These are phyloP conservation scores for Leccinum glutinopallens DNA, from an alignment of 1,284 basidiomycete species.

Conservation along the genomic window DNA sequence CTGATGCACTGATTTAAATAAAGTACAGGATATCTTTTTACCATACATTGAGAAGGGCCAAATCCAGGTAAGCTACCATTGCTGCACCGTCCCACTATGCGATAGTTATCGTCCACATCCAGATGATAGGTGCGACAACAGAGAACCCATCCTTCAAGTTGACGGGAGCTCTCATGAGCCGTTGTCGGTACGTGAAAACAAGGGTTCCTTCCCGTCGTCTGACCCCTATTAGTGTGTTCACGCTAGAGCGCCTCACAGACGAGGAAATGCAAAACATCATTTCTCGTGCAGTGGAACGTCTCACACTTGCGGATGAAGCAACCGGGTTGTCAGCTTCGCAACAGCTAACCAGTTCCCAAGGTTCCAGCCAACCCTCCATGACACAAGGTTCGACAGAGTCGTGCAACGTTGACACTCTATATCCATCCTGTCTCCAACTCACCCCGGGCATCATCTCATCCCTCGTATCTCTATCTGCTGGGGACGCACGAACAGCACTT, in stretches of 20 bases:
- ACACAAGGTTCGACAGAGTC: conserved; percentile 26
- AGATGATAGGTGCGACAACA: conserved; percentile 88
- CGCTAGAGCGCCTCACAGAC: conserved; percentile 62
- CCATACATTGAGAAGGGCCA: conserved; percentile 81
- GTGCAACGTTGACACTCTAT: conserved; percentile 16
- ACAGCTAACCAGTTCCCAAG: conserved; percentile 17
- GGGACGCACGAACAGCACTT: conserved; percentile 73
- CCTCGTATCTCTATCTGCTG: conserved; percentile 60
- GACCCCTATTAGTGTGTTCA: conserved; percentile 55
- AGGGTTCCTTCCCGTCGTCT: conserved; percentile 11
- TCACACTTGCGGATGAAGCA: conserved; percentile 26
- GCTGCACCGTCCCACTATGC: neutral
- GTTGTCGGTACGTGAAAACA: conserved; percentile 64
- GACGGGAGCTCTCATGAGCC: conserved; percentile 75
- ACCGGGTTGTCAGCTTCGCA: neutral
- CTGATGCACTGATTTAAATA: conserved; percentile 2
- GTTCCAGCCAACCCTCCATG: conserved; percentile 13
- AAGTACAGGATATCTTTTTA: conserved; percentile 69
- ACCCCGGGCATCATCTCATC: conserved; percentile 51
- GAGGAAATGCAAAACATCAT: conserved; percentile 58
- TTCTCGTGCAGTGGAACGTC: conserved; percentile 48
- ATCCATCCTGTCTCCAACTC: conserved; percentile 46
- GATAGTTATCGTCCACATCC: conserved; percentile 17
- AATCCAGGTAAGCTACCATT: conserved; percentile 53
- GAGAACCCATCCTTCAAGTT: conserved; percentile 92